phyloP scores from a whole-genome alignment of 2,329 filamentous ascomycete species.

The Raffaelea arxii region DNA sequence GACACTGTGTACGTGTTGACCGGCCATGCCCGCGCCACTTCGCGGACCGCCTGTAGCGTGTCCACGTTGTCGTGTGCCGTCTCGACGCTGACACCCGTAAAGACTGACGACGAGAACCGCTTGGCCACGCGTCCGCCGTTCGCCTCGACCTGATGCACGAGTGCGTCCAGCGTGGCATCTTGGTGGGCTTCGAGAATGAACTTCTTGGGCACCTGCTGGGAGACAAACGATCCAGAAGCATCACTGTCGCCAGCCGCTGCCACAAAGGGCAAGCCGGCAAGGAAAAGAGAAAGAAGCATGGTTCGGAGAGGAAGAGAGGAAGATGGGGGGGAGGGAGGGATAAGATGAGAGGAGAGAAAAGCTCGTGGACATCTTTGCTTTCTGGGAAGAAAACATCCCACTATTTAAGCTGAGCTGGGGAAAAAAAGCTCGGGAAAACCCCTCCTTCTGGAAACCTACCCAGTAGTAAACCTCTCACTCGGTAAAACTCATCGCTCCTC shows the following conservation, averaged over 20 bases:
- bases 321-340: neutral
- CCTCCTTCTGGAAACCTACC: too few relatives aligned
- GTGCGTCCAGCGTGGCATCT: neutral
- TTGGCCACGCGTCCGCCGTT: neutral
- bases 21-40: conserved; percentile 7
- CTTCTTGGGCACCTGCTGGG: neutral
- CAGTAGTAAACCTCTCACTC: too few relatives aligned
- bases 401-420: neutral
- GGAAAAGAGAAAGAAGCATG: neutral
- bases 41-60: conserved; percentile 9
- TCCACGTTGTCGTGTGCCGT: conserved; percentile 12
- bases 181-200: neutral
- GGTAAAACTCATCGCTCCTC: neutral
- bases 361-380: neutral
- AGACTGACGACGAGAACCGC: conserved; percentile 4
- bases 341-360: neutral
- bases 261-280: neutral
- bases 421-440: too few relatives aligned
- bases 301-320: neutral
- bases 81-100: conserved; percentile 14
- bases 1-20: neutral
- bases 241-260: neutral
- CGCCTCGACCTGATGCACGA: neutral
- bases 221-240: neutral
- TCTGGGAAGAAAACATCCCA: neutral